Evolutionary conservation across 2,329 filamentous ascomycete species (phyloP), one percentile per base, ranked within the genome.

Genomic region (Metarhizium anisopliae): DNA sequence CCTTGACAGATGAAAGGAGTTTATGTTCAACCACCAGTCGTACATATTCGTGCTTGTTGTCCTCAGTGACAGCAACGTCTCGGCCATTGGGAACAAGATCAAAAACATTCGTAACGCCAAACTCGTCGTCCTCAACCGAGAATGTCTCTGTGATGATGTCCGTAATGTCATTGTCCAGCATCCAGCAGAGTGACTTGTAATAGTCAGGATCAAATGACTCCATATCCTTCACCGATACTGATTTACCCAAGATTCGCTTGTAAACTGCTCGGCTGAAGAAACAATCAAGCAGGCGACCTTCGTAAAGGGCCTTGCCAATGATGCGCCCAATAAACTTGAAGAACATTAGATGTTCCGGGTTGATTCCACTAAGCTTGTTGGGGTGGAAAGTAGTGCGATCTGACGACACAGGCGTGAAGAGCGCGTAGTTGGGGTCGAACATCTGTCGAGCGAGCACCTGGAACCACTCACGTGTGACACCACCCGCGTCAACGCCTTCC

Each of bases 261-360:
- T 99, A 99, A 53, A 99, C 93, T 14, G 95, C 95, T 67, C 94
- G 86, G 74, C 93, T 97, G 77, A 99, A 99, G 79, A 97, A 95
- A 72, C 94, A 99, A 71, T 99, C 94, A 35, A 99, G 84, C 40
- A 99, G 85, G 56, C 94, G 89, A 50, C 90, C 90, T 75, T 99
- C 95, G 70, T 97, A 99, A 51, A 99, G 80, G 42, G 94, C 94
- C 74, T 99, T 99, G 65, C 94, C 95, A 63, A 99, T 99, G 72
- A 99, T 91, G 52, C 94, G 89, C 47, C 94, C 94, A 66, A 99
- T 96, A 74, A 99, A 99, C 70, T 97, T 97, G 83, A 99, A 99
- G 81, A 96, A 99, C 77, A 90, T 85, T 58, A 97, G 74, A 76
- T 99, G 95, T 72, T 99, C 93, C 38, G 89, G 86, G 68, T 99